Percentiles rank a stretch among this genome's conserved stretches.
These are phyloP conservation scores for Auriscalpium orientale DNA, from an alignment of 768 basidiomycete species.

Conservation along the genomic window DNA sequence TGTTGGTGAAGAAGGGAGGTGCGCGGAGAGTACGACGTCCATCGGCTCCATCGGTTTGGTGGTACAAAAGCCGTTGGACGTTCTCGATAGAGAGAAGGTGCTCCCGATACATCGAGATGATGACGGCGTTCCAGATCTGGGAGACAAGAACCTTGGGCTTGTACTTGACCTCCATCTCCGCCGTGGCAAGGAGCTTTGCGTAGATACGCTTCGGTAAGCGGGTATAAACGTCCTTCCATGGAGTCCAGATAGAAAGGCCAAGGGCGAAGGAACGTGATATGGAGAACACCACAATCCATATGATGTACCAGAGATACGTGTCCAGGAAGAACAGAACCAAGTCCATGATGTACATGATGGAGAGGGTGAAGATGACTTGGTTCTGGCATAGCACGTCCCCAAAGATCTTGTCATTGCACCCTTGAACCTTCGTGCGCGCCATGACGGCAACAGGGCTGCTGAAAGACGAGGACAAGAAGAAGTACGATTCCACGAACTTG, in stretches of 20 bases:
- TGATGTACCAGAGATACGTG: conserved; percentile 99
- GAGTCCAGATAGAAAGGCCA: conserved; percentile 97
- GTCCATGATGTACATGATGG: conserved; percentile 99
- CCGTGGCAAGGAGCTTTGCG: conserved; percentile 91
- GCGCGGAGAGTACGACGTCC: conserved; percentile 90
- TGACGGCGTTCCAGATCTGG: conserved; percentile 98
- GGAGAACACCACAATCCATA: conserved; percentile 95
- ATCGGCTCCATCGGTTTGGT: conserved; percentile 87
- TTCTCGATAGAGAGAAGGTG: conserved; percentile 97
- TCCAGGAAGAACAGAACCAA: conserved; percentile 97
- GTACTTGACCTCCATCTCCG: conserved; percentile 99
- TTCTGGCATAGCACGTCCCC: conserved; percentile 78
- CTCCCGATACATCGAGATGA: conserved; percentile 99
- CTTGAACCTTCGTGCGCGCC: conserved; percentile 90
- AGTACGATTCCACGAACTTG: conserved; percentile 96
- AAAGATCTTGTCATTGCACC: conserved; percentile 80
- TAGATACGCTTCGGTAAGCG: conserved; percentile 96
- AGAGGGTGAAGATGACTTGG: conserved; percentile 88
- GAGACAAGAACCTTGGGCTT: conserved; percentile 99
- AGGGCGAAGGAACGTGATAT: conserved; percentile 85
- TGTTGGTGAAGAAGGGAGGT: conserved; percentile 96
- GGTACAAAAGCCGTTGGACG: conserved; percentile 94
- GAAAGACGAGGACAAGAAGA: conserved; percentile 97
- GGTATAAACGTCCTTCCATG: conserved; percentile 97
- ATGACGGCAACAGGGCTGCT: conserved; percentile 93